Conservation (phyloP, 2,329 filamentous ascomycete species). For the Epichloe coenophiala region DNA sequence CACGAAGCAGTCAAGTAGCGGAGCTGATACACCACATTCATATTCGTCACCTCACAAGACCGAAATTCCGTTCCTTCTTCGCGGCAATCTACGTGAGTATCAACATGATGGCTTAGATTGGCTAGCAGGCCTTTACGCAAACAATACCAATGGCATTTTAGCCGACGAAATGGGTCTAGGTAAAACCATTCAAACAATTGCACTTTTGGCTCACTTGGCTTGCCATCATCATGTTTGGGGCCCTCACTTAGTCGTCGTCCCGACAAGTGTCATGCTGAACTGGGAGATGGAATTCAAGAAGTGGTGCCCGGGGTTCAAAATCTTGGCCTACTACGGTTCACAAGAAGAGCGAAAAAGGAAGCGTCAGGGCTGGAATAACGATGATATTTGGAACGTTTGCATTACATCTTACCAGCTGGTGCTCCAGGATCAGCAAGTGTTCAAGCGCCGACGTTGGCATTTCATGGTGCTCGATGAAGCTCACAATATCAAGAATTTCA, state of each 20-base stretch:
- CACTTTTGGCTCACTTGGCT: conserved; percentile 81
- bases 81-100: conserved; percentile 85
- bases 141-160: conserved; percentile 87
- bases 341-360: conserved; percentile 87
- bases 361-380: conserved; percentile 82
- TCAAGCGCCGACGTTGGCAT: conserved; percentile 87
- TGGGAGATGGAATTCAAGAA: conserved; percentile 99
- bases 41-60: conserved; percentile 39
- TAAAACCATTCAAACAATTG: conserved; percentile 97
- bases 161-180: conserved; percentile 98
- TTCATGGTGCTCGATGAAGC: conserved; percentile 98
- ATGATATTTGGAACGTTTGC: conserved; percentile 91
- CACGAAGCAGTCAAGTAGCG: conserved; percentile 15
- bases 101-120: conserved; percentile 96
- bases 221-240: conserved; percentile 89
- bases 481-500: conserved; percentile 99
- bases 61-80: conserved; percentile 66
- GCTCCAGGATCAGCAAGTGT: conserved; percentile 82
- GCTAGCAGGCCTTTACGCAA: conserved; percentile 84
- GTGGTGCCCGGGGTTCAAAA: conserved; percentile 95
- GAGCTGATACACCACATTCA: conserved; percentile 20
- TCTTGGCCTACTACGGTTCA: conserved; percentile 90
- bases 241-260: conserved; percentile 88
- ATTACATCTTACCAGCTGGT: conserved; percentile 97
- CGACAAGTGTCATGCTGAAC: conserved; percentile 96